Conservation (phyloP, 1,139 yeast species). For the Blastobotrys buckinghamii region DNA sequence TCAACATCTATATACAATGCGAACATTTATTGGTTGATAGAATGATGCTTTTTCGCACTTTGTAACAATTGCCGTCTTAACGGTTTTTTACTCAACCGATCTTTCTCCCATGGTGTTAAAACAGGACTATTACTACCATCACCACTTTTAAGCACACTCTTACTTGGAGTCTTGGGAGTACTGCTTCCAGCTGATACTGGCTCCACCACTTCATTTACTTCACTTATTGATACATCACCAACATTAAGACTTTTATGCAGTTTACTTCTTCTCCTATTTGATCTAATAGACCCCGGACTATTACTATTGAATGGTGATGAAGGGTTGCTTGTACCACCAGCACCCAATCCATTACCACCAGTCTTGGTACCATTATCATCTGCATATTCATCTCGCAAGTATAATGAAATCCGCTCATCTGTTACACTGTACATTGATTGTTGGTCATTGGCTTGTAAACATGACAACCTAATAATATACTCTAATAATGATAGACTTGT, state of each 20-base stretch:
- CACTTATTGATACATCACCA: no score
- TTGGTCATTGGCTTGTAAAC: constrained; percentile 60
- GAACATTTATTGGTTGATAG: no score
- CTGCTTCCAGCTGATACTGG: no score
- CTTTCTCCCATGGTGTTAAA: constrained; percentile 27
- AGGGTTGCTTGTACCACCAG: no score
- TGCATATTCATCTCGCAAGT: constrained; percentile 50
- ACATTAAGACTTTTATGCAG: no score
- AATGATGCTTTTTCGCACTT: background rate
- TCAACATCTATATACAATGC: no score
- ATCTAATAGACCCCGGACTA: no score
- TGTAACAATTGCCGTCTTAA: constrained; percentile 12
- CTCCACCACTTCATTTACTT: no score
- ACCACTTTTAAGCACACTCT: background rate
- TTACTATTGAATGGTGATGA: no score
- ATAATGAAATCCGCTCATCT: constrained; percentile 63
- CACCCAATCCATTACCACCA: no score
- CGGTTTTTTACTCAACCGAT: constrained; percentile 18
- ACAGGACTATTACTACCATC: constrained; percentile 1
- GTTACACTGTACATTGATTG: constrained; percentile 47
- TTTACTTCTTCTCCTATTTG: no score
- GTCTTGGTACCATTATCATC: background rate
- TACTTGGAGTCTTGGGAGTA: background rate
- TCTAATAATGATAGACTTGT: constrained; percentile 55
- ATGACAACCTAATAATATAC: constrained; percentile 55